Percentiles rank a stretch among this genome's conserved stretches.
phyloP scores from a whole-genome alignment of 306 rosid genomes.

The Senna siamea region DNA sequence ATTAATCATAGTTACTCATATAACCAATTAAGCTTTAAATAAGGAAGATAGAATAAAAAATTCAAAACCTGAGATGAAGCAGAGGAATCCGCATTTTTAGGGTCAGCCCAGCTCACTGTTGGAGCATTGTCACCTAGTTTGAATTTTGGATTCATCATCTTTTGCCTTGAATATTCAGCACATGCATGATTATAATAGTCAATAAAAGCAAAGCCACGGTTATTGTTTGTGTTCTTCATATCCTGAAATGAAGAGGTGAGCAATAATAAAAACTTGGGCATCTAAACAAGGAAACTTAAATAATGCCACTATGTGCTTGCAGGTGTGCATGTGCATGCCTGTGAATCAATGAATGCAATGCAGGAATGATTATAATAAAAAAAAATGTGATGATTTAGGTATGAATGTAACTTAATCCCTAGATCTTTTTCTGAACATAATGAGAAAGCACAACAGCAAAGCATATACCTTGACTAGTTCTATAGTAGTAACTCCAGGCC shows the following conservation, averaged over 20 bases:
- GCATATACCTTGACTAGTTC: conserved; percentile 86
- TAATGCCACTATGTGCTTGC: conserved; percentile 3
- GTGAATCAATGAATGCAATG: neutral
- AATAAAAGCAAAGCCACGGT: conserved; percentile 95
- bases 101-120: conserved; percentile 99
- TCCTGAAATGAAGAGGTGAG: conserved; percentile 64
- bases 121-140: conserved; percentile 90
- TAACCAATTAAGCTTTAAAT: conserved; percentile 27
- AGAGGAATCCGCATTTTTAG: conserved; percentile 89
- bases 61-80: conserved; percentile 82
- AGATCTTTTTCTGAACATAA: conserved; percentile 1
- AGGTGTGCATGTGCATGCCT: conserved; percentile 2
- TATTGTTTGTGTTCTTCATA: conserved; percentile 71
- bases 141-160: conserved; percentile 87
- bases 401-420: neutral
- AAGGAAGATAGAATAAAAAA: neutral
- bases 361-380: neutral
- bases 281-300: conserved; percentile 28
- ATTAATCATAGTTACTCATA: conserved; percentile 33
- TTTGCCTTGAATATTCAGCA: conserved; percentile 86
- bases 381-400: conserved; percentile 22
- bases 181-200: conserved; percentile 93
- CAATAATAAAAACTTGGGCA: conserved; percentile 26
- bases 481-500: conserved; percentile 86
- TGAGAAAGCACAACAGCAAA: conserved; percentile 11